phyloP scores from a whole-genome alignment of 345 rosid genomes.

The Murraya paniculata region DNA sequence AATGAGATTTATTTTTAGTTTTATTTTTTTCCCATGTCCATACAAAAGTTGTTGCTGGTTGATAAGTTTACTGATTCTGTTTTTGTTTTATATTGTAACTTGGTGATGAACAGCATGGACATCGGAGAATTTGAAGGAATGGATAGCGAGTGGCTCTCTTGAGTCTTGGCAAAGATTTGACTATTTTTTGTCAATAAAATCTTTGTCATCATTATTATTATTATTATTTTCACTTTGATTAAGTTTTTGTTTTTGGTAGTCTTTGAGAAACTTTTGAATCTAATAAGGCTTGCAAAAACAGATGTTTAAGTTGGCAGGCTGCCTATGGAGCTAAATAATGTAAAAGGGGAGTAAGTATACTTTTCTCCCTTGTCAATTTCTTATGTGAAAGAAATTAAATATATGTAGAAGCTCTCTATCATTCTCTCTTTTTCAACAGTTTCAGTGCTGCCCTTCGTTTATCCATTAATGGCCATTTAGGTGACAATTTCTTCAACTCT shows the following conservation, averaged over 20 bases:
- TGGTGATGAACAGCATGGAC: constrained; percentile 65
- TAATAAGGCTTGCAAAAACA: constrained; percentile 46
- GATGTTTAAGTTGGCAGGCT: constrained; percentile 29
- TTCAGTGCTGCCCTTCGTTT: neutral
- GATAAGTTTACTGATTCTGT: constrained; percentile 21
- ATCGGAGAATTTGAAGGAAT: constrained; percentile 88
- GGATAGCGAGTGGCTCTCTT: constrained; percentile 91
- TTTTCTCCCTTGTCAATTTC: neutral
- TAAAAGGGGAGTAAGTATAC: neutral
- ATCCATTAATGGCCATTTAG: neutral
- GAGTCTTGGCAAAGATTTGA: constrained; percentile 57
- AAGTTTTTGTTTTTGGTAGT: constrained; percentile 17
- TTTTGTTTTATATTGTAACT: constrained; percentile 3
- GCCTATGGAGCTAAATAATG: constrained; percentile 35
- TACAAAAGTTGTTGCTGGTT: constrained; percentile 18
- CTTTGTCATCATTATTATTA: constrained; percentile 33
- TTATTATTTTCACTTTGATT: constrained; percentile 9
- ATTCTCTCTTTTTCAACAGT: neutral
- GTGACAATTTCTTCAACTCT: neutral
- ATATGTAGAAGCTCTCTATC: neutral
- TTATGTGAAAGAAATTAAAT: neutral
- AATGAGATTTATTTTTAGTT: neutral
- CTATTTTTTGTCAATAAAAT: constrained; percentile 59
- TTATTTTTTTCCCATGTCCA: neutral
- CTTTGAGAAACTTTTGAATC: constrained; percentile 12